These are phyloP conservation scores for Chaetomium sp. DNA, from an alignment of 2,329 filamentous ascomycete species.

Conservation along the genomic window DNA sequence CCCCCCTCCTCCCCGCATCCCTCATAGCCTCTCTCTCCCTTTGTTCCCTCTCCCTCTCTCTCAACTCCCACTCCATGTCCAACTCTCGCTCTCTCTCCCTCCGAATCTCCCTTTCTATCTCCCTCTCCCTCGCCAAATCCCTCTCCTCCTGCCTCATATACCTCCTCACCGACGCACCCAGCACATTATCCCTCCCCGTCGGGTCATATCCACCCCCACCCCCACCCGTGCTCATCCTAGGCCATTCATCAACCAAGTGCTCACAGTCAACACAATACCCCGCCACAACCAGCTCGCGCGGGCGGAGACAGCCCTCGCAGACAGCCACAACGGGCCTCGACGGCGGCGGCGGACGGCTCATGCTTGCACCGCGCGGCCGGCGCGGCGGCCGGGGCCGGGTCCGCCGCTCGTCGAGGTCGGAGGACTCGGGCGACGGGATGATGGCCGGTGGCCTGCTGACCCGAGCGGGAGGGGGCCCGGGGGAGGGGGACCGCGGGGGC, in stretches of 20 bases:
- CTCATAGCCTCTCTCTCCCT: conserved; percentile 1
- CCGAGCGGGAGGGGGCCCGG: background rate
- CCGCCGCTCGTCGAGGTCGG: background rate
- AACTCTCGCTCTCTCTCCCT: conserved; percentile 5
- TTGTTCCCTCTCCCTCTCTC: conserved; percentile 4
- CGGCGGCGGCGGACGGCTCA: background rate
- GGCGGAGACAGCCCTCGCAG: conserved; percentile 15
- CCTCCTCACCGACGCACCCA: background rate
- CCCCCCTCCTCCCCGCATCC: conserved; percentile 1
- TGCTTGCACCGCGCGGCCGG: background rate
- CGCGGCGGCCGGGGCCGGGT: background rate
- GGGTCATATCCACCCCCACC: conserved; percentile 5
- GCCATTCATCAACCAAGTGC: background rate
- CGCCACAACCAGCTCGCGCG: background rate
- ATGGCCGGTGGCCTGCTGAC: background rate
- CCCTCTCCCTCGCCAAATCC: conserved; percentile 2
- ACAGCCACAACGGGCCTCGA: background rate
- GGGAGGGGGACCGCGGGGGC: background rate
- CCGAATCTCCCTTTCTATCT: conserved; percentile 9
- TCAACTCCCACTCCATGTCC: conserved; percentile 2
- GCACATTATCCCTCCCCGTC: background rate
- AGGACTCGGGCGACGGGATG: background rate
- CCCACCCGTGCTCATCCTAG: background rate
- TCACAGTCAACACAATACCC: conserved; percentile 21
- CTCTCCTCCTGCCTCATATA: conserved; percentile 2